phyloP scores from a whole-genome alignment of 495 filamentous ascomycete species.

The Diplogelasinospora grovesii region DNA sequence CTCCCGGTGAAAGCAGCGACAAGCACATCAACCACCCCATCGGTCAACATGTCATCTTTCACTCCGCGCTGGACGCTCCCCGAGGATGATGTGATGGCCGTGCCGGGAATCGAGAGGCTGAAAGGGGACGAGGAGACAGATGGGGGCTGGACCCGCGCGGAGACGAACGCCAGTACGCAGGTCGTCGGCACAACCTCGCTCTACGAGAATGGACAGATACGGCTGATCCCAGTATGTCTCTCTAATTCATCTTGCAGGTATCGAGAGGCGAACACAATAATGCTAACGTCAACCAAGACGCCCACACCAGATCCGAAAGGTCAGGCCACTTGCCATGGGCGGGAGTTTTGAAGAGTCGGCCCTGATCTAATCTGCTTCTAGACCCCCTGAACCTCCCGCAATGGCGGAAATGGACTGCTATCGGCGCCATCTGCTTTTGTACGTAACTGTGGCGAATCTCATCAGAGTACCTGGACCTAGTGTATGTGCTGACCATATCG shows the following conservation, averaged over 20 bases:
- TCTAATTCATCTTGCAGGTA: too few relatives aligned
- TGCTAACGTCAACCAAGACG: constrained; percentile 4
- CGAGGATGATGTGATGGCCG: too few relatives aligned
- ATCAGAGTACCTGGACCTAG: too few relatives aligned
- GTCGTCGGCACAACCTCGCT: constrained; percentile 19
- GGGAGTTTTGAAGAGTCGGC: too few relatives aligned
- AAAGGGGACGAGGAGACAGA: too few relatives aligned
- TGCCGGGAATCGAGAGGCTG: too few relatives aligned
- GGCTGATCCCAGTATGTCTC: constrained; percentile 19
- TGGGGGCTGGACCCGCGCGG: too few relatives aligned
- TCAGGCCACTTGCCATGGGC: constrained; percentile 2
- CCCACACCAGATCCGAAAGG: constrained; percentile 22
- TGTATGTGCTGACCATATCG: too few relatives aligned
- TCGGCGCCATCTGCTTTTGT: constrained; percentile 19
- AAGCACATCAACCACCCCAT: too few relatives aligned
- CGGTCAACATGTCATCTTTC: too few relatives aligned
- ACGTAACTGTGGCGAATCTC: constrained; percentile 4
- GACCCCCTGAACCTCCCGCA: constrained; percentile 19
- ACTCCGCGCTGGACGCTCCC: too few relatives aligned
- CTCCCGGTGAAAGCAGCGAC: too few relatives aligned
- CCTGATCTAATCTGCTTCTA: not conserved
- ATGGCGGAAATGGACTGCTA: constrained; percentile 19
- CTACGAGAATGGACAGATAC: constrained; percentile 19
- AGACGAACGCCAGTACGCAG: not conserved
- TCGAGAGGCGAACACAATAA: not conserved